These are phyloP conservation scores for Psilocybe cyanescens DNA, from an alignment of 768 basidiomycete genomes.

Conservation along the genomic window DNA sequence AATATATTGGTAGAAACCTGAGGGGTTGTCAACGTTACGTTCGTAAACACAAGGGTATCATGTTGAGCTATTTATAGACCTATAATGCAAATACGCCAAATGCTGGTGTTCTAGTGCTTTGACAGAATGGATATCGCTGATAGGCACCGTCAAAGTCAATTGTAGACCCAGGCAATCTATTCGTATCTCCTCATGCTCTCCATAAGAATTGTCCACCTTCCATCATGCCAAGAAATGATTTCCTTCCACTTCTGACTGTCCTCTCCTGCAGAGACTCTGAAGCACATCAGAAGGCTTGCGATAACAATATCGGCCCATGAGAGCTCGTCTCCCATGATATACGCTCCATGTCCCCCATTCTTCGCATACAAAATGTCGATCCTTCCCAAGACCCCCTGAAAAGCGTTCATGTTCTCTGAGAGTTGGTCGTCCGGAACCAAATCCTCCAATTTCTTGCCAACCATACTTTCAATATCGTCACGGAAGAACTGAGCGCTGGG, in stretches of 20 bases:
- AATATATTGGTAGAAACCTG: too few relatives aligned
- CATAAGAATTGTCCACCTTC: constrained; percentile 20
- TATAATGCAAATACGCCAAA: too few relatives aligned
- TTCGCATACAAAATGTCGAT: constrained; percentile 29
- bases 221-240: constrained; percentile 22
- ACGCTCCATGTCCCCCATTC: constrained; percentile 25
- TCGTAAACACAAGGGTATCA: too few relatives aligned
- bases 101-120: too few relatives aligned
- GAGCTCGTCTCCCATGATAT: constrained; percentile 37
- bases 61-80: too few relatives aligned
- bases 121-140: too few relatives aligned
- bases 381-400: constrained; percentile 31
- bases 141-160: too few relatives aligned
- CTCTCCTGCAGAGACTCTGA: constrained; percentile 17
- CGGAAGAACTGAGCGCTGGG: not conserved
- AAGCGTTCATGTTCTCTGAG: not conserved
- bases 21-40: too few relatives aligned
- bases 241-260: constrained; percentile 25
- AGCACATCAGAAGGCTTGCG: constrained; percentile 24
- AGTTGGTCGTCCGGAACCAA: not conserved
- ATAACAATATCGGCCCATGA: constrained; percentile 44
- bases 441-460: not conserved
- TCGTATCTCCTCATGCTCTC: constrained; percentile 7
- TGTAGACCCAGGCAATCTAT: not conserved
- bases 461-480: too few relatives aligned